A percentile compares a stretch with the other conserved stretches of the same genome.
Conservation (phyloP, 1,139 yeast genomes). For the Protomyces gravidus region DNA sequence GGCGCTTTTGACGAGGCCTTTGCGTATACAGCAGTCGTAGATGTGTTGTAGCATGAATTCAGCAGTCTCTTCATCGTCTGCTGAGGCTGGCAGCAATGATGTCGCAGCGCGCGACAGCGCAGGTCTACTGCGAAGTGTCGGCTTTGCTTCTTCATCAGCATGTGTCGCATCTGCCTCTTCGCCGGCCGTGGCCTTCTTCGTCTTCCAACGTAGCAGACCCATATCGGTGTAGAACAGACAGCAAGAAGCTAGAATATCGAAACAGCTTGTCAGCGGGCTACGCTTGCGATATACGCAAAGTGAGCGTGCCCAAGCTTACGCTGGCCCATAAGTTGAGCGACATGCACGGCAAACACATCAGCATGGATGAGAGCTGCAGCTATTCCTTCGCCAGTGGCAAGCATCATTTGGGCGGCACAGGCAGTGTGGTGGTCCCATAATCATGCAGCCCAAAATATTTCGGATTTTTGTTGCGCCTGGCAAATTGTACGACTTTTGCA, state of each 20-base stretch:
- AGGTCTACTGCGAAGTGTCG: conserved; percentile 2
- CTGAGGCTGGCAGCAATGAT: neutral
- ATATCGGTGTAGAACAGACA: neutral
- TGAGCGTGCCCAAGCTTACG: neutral
- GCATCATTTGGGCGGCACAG: no score
- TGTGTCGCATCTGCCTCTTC: neutral
- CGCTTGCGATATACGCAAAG: no score
- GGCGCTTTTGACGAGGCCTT: neutral
- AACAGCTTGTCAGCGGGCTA: no score
- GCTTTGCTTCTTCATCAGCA: neutral
- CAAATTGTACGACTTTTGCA: no score
- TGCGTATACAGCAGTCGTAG: conserved; percentile 6
- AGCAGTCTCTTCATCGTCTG: neutral
- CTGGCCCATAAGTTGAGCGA: neutral
- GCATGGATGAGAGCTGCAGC: no score
- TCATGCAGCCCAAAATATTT: no score
- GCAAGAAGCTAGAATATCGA: no score
- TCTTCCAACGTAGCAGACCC: neutral
- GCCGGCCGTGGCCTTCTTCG: neutral
- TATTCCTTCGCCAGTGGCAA: no score
- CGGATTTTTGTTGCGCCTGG: no score
- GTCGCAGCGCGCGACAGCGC: neutral
- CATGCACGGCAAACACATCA: no score
- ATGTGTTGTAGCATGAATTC: conserved; percentile 1
- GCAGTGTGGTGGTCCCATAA: no score